Evolutionary conservation across 2,329 filamentous ascomycete genomes (phyloP).

Genomic region (Cercospora berteroae): DNA sequence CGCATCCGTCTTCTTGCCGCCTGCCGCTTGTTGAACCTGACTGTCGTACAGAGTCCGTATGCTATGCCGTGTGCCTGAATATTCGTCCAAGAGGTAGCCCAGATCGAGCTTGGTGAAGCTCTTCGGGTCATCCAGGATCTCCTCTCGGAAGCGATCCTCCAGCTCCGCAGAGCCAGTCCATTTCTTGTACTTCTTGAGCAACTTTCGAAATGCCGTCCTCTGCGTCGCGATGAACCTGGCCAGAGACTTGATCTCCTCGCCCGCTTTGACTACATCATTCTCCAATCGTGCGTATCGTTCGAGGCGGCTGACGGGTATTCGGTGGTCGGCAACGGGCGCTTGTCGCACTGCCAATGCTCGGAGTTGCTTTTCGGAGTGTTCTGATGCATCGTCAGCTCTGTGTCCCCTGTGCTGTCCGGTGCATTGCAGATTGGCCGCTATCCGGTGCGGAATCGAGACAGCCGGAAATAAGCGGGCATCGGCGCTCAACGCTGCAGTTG

Average conservation of each 20-base stretch:
- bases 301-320: constrained; percentile 47
- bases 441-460: background rate
- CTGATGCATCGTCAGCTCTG: constrained; percentile 16
- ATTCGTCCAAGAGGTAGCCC: constrained; percentile 49
- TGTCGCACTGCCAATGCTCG: constrained; percentile 28
- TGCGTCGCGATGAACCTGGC: constrained; percentile 72
- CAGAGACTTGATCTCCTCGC: constrained; percentile 68
- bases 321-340: constrained; percentile 25
- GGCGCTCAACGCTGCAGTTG: constrained; percentile 1
- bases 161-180: constrained; percentile 74
- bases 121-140: constrained; percentile 64
- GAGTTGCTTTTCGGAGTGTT: constrained; percentile 34
- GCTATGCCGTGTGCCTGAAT: constrained; percentile 47
- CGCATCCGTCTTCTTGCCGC: constrained; percentile 13
- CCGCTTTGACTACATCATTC: constrained; percentile 56
- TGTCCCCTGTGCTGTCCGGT: background rate
- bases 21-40: constrained; percentile 28
- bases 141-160: constrained; percentile 63
- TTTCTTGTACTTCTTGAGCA: constrained; percentile 84
- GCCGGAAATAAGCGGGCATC: constrained; percentile 10
- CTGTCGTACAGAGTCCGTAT: constrained; percentile 47
- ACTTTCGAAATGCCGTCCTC: constrained; percentile 73
- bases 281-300: constrained; percentile 53
- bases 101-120: constrained; percentile 71
- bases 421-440: background rate